A percentile compares a stretch with the other conserved stretches of the same genome.
These are phyloP conservation scores for Glycyrrhiza uralensis DNA, from an alignment of 306 rosid species.

Conservation along the genomic window DNA sequence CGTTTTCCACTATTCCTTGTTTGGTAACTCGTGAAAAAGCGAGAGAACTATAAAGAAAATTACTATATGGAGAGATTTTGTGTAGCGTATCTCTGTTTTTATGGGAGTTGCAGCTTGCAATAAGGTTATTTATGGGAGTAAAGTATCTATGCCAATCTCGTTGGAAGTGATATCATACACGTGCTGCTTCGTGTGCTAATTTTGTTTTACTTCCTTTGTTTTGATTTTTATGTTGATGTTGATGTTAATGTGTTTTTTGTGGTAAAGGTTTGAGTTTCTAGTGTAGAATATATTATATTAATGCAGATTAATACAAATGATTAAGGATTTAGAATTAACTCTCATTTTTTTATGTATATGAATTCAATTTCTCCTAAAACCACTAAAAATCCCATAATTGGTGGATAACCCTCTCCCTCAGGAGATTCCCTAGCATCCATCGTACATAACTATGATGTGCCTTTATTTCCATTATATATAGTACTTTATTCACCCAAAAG, in stretches of 20 bases:
- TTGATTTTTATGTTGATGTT: neutral
- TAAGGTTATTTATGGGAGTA: neutral
- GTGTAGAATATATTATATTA: no score
- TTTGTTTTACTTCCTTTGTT: neutral
- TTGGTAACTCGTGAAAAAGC: constrained; percentile 16
- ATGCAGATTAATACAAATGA: no score
- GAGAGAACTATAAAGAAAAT: neutral
- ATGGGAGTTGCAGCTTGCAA: neutral
- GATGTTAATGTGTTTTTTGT: neutral
- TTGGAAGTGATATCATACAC: constrained; percentile 31
- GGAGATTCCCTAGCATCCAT: no score
- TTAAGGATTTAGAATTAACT: no score
- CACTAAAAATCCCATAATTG: no score
- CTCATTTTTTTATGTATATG: no score
- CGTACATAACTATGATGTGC: no score
- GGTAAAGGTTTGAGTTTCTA: neutral
- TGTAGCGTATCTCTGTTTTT: neutral
- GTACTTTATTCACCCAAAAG: no score
- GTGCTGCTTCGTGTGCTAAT: constrained; percentile 42
- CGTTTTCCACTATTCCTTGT: neutral
- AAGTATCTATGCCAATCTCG: constrained; percentile 34
- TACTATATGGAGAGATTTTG: neutral
- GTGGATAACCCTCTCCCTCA: no score
- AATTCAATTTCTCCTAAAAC: no score
- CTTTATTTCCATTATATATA: no score